Evolutionary conservation across 352 stramenopile genomes (phyloP), one percentile per base, ranked within the genome.

Genomic region (Globisporangium viniferum): DNA sequence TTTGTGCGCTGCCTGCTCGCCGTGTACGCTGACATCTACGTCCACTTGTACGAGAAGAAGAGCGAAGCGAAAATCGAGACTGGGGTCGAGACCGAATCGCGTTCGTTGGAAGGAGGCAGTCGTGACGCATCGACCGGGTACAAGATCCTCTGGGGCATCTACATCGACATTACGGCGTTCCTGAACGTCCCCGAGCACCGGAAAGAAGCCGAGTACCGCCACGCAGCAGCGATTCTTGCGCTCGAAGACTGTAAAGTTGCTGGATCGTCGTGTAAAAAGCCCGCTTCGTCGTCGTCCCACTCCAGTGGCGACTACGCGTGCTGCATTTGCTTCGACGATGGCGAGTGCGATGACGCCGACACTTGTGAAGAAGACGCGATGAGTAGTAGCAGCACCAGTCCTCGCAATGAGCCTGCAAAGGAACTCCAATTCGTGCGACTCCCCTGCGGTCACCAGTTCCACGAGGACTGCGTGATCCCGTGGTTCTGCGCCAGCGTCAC

Each of bases 401-500:
- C 48, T 29, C 48, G 48, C 48, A 55, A 20, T 20, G n/a, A 31
- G n/a, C n/a, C 9, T 8, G n/a, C 27, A 24, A 55, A 55, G 20
- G 48, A 31, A 15, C 20, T 15, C 48, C n/a, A 15, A 7, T 55
- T 55, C n/a, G 48, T 73, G 12, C 49, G 36, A 20, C 54, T 81
- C 22, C 66, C 69, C n/a, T 81, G 75, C 33, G 18, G 27, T 15
- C 75, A 81, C 56, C 60, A 68, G 18, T 81, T 77, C 44, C 75
- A 81, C 61, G 73, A 81, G 67, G 62, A 75, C 68, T 81, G 75
- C 27, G 68, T 79, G 15, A 70, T 79, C 54, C 64, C 73, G 49
- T 81, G 75, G 72, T 75, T 81, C 53, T 71, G 63, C 22, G 61
- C 69, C 3, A 77, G 72, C 41, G 66, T 64, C 29, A 77, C 75